These are phyloP conservation scores for Achaetomium macrosporum DNA, from an alignment of 2,329 filamentous ascomycete genomes.

Conservation along the genomic window DNA sequence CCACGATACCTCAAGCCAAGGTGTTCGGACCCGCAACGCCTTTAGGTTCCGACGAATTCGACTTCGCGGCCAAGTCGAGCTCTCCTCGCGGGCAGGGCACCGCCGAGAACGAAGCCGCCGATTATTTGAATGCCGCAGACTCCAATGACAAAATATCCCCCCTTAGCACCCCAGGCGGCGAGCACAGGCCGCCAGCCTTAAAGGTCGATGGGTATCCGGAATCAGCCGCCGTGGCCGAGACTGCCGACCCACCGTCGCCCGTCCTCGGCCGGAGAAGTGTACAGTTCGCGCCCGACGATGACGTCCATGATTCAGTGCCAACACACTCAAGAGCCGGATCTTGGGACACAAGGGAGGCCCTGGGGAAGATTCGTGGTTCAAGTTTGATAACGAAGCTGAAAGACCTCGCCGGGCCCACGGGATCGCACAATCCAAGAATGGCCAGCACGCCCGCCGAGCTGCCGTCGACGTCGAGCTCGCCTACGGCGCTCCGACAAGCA, in stretches of 20 bases:
- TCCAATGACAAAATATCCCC: constrained; percentile 31
- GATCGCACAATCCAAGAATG: constrained; percentile 27
- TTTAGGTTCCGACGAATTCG: constrained; percentile 24
- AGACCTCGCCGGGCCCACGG: constrained; percentile 56
- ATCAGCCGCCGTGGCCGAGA: constrained; percentile 23
- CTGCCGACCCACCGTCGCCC: constrained; percentile 30
- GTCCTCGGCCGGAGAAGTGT: constrained; percentile 58
- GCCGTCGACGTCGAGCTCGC: constrained; percentile 42
- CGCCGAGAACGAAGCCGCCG: constrained; percentile 27
- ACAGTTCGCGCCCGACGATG: constrained; percentile 62
- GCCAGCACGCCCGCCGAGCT: constrained; percentile 26
- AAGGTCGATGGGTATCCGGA: constrained; percentile 17
- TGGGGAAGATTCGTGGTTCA: constrained; percentile 52
- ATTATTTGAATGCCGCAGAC: constrained; percentile 35
- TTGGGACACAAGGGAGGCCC: constrained; percentile 58
- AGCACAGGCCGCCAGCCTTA: constrained; percentile 16
- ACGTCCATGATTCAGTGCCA: constrained; percentile 41
- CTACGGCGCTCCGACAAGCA: constrained; percentile 39
- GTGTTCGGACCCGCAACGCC: constrained; percentile 18
- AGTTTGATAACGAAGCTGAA: constrained; percentile 76
- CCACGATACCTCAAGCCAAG: constrained; percentile 24
- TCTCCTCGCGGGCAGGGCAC: constrained; percentile 7
- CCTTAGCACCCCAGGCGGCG: constrained; percentile 7
- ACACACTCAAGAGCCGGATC: constrained; percentile 58
- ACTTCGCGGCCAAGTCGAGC: constrained; percentile 24